Conservation (phyloP, 208 protist genomes). For the Porcisia deanei region DNA sequence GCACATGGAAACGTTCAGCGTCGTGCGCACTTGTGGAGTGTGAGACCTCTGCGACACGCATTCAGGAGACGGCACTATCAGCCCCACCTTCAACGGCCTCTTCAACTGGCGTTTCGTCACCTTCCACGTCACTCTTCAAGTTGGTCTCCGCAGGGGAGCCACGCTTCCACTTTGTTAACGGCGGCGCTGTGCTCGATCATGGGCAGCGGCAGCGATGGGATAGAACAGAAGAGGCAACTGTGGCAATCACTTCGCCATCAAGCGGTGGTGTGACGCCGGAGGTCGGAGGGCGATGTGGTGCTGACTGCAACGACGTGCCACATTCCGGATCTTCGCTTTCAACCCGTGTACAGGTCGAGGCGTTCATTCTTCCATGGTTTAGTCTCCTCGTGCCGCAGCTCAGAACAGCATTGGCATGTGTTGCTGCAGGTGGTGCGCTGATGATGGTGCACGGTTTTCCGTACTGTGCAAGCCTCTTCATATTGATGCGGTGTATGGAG, state of each 20-base stretch:
- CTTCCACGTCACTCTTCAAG: not conserved
- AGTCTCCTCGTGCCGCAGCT: slow-evolving; percentile 78
- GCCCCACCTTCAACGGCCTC: not conserved
- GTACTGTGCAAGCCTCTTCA: slow-evolving; percentile 73
- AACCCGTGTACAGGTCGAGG: not conserved
- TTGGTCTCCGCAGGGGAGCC: not conserved
- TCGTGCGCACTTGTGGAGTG: not conserved
- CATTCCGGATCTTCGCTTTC: not conserved
- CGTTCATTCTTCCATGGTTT: slow-evolving; percentile 67
- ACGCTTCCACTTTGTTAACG: slow-evolving; percentile 74
- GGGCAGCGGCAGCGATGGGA: slow-evolving; percentile 52
- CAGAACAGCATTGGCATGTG: slow-evolving; percentile 43
- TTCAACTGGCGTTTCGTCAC: not conserved
- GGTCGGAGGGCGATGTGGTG: not conserved
- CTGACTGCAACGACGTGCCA: no score
- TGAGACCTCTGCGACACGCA: not conserved
- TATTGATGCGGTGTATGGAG: slow-evolving; percentile 55
- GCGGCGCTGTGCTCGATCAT: slow-evolving; percentile 79
- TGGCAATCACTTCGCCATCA: not conserved
- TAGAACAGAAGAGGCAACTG: not conserved
- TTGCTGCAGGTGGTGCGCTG: slow-evolving; percentile 47
- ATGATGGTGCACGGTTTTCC: slow-evolving; percentile 80
- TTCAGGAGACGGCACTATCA: not conserved
- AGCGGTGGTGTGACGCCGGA: not conserved
- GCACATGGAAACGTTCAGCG: slow-evolving; percentile 27